Evolutionary conservation across 2,329 filamentous ascomycete genomes (phyloP), one percentile per base, ranked within the genome.

Genomic region (Cadophora sp.): DNA sequence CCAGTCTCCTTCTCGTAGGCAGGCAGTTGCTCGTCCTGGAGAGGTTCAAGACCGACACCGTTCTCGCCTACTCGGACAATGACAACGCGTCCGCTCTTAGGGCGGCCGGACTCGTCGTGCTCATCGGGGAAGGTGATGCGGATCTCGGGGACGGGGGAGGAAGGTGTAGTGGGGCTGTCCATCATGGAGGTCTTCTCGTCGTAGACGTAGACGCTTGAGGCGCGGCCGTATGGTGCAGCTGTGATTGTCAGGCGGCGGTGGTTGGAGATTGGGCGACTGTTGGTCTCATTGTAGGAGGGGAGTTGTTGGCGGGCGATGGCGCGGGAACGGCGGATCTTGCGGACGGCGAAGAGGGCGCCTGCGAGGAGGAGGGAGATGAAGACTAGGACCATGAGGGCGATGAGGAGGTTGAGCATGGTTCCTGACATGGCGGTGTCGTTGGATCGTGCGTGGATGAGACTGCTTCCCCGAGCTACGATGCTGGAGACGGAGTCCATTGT

Each of bases 101-200:
- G 86, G 80, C 89, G 93, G 73, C 95, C 95, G 64, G 87, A 83
- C 73, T 93, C 92, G 77, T 97, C 94, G 73, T 96, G 90, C 83
- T 98, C 96, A 75, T 96, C 93, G 18, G 96, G 96, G 83, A 99
- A 98, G 43, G 96, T 98, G 80, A 99, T 97, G 80, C 94, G 93
- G 76, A 99, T 99, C 82, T 98, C 92, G 22, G 96, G 96, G 33
- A 98, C 86, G n/a, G 91, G 90, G 55, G 91, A 92, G 24, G 94
- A 92, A 18, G 93, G 90, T 70, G 89, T 91, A 68, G 86, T 84
- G 39, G 92, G 91, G 80, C 92, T 92, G 71, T 89, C 85, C 72
- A 95, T 88, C 81, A 96, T 89, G 71, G 88, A 88, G 77, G 90
- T 88, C 80, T 96, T 93, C 79, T 93, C 90, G 75, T 91, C 88